phyloP scores from a whole-genome alignment of 1,284 basidiomycete species.

The Neonothopanus nambi region DNA sequence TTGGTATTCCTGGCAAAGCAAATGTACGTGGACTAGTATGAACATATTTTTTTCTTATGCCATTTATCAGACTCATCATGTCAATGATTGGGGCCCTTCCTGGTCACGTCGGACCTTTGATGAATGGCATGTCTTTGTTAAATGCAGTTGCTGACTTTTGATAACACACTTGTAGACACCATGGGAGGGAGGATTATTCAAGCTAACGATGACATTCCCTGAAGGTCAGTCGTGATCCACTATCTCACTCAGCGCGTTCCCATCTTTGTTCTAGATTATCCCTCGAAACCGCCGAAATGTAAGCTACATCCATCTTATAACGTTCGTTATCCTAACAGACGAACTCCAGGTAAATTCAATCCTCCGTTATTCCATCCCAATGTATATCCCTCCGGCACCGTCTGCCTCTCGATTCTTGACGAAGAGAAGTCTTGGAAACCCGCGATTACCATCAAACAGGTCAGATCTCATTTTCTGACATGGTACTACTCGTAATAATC shows the following conservation, averaged over 20 bases:
- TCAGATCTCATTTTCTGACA: constrained; percentile 32
- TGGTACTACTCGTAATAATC: background rate
- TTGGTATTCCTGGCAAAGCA: constrained; percentile 89
- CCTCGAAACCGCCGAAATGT: constrained; percentile 96
- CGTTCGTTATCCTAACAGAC: constrained; percentile 1
- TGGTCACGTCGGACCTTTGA: constrained; percentile 13
- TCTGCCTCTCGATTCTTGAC: constrained; percentile 96
- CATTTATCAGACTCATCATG: constrained; percentile 9
- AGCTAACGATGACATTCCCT: constrained; percentile 91
- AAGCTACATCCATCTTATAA: constrained; percentile 25
- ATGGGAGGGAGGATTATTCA: constrained; percentile 96
- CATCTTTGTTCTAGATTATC: constrained; percentile 67
- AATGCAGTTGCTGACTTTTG: constrained; percentile 6
- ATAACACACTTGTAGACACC: constrained; percentile 64
- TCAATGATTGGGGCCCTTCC: constrained; percentile 6
- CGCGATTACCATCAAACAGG: constrained; percentile 98
- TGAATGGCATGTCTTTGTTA: constrained; percentile 14
- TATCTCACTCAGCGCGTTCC: constrained; percentile 11
- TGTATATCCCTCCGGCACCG: constrained; percentile 98
- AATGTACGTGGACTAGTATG: constrained; percentile 53
- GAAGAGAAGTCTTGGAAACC: constrained; percentile 99
- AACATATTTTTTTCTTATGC: constrained; percentile 18
- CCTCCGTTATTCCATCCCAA: constrained; percentile 98
- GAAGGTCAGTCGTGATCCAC: constrained; percentile 63
- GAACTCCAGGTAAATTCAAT: constrained; percentile 84